Base-by-base conservation (phyloP, 495 filamentous ascomycete species). In the Talaromyces wortmannii region DNA sequence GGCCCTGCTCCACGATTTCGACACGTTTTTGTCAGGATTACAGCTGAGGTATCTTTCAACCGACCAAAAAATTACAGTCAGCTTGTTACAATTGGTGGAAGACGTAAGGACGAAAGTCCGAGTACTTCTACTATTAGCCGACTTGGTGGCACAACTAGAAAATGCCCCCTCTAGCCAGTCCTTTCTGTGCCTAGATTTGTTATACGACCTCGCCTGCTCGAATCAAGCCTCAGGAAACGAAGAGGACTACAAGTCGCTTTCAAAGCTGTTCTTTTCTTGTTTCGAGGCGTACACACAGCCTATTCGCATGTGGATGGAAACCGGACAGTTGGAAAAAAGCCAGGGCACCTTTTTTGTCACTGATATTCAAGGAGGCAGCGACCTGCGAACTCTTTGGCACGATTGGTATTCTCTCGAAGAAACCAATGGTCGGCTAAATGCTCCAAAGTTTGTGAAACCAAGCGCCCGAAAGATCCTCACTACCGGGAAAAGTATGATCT, bases 401-500 rank as follows among this genome's bases (percentile, higher is more conserved):
- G 75, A 87, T 52, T 87, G 86, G 65, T 96, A 83, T 60, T 74
- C 78, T 12, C 68, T 96, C 3, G 80, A 82, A 15, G 67, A 74
- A 6, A 67, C 81, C 23, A 53, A 61, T 23, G 80, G 81, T 30
- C 62, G 63, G 0, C 66, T 88, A 2, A 82, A 85, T 60, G 82
- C 86, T 8, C 92, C 92, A 0, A 77, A 68, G 5, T 96, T 96
- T 55, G 75, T 97, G 6, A 81, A 83, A 42, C 75, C 83, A 2
- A 79, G 83, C 1, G 82, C 82, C 2, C 65, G 73, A 11, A 87
- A 82, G 56, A 88, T 96, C 23, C 90, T 96, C 55, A 90, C 83
- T 0, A 85, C 89, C 5, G 92, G 94, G 0, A 96, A 97, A 65
- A 94, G 85, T 61, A 85, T 91, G 57, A 83, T 94, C 2, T 88